Evolutionary conservation across 164 flowering plant species (phyloP), one percentile per base, ranked within the genome.

Genomic region (Nelumbo lutea): DNA sequence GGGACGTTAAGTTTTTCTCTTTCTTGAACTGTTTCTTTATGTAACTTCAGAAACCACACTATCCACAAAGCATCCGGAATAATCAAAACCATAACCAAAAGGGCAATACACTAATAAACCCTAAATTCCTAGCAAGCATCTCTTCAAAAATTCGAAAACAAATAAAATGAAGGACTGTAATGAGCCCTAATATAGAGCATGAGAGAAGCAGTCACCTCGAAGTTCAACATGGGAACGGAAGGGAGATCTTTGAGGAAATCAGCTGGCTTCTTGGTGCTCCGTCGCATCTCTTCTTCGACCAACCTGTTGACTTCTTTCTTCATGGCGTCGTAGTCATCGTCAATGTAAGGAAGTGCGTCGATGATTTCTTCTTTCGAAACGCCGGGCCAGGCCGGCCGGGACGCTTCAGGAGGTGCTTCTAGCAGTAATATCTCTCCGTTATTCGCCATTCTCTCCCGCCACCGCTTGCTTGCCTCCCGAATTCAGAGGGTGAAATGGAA

Each of bases 231-330:
- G 62, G 90, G 85, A 14, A 83, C 64, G 1, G 90, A 86, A 71
- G 96, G 97, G 65, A 94, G 83, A 47, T 87, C 85, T 70, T 87
- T 90, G 77, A 94, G 96, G 70, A 86, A 94, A 66, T 91, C 96
- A 13, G 98, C 76, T 48, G 98, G 98, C 62, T 80, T 87, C 72
- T 88, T 90, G 50, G 86, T 76, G 83, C 96, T 94, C 38, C 84
- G 75, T 3, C 92, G 85, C 96, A 94, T 90, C 82, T 94, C 98
- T 44, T 91, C 93, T 80, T 94, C 96, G 53, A 94, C 88, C 58
- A 94, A 67, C 7, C 83, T 87, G 71, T 94, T 96, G 4, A 94
- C 98, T 56, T 87, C 96, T 7, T 61, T 72, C 75, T 91, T 91
- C n/a, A 91, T 86, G 69, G 90, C 60, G 42, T 81, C 88, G 52